Evolutionary conservation across 139 green algal species (phyloP).

Genomic region (Marvania coccoides): DNA sequence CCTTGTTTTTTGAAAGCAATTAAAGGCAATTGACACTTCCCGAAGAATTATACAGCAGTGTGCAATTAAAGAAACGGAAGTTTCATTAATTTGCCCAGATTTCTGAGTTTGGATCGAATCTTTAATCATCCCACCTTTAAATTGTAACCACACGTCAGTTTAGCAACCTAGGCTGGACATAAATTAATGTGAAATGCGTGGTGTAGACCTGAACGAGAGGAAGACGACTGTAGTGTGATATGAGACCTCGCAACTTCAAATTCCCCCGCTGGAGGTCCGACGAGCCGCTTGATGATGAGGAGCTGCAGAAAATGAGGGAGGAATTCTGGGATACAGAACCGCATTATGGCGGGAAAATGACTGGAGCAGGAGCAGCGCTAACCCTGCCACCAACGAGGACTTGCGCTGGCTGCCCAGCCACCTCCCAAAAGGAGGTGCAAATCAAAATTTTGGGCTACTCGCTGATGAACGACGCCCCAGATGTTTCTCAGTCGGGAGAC

Average conservation of each 20-base stretch:
- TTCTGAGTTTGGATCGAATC: background rate
- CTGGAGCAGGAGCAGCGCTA: no score
- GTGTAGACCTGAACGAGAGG: conserved; percentile 8
- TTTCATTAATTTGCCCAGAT: background rate
- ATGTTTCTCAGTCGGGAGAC: no score
- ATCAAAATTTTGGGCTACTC: no score
- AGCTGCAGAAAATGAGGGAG: conserved; percentile 61
- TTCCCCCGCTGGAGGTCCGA: conserved; percentile 35
- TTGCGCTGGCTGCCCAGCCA: no score
- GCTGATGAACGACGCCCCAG: no score
- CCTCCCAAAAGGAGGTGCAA: no score
- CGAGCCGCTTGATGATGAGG: conserved; percentile 29
- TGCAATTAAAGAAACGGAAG: background rate
- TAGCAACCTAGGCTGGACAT: background rate
- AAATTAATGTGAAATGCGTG: conserved; percentile 12
- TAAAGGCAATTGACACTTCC: background rate
- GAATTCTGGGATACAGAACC: conserved; percentile 91
- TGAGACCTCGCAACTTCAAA: conserved; percentile 8
- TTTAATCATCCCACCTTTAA: background rate
- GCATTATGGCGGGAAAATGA: conserved; percentile 83
- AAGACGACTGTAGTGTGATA: background rate
- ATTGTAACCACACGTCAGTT: background rate
- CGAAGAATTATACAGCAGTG: background rate
- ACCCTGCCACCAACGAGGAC: no score
- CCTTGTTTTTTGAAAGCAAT: background rate